Base-by-base conservation (phyloP, 2,329 filamentous ascomycete genomes). In the Calcarisporium arbuscula region DNA sequence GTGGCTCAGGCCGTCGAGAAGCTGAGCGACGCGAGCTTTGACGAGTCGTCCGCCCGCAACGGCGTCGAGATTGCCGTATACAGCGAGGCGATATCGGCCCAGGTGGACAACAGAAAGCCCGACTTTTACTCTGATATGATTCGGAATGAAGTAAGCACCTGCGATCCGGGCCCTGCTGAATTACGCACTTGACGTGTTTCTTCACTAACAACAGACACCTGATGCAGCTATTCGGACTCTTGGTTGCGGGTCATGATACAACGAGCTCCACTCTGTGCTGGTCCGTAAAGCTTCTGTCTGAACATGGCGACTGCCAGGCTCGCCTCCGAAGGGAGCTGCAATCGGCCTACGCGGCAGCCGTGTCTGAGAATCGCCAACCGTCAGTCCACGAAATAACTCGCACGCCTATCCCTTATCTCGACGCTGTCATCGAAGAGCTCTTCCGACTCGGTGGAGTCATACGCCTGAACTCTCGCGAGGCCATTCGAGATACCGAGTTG, bases 401-500 rank as follows among this genome's bases (percentile, higher is more conserved):
- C 3, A 34, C 44, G 2, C 43, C 48, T 4, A 38, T 60, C 2
- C 55, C 56, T 2, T 63, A 59, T 39, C 46, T 64, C 9, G 60
- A 64, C 15, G 60, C 60, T 8, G 48, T 56, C 6, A 43, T 64
- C 20, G 56, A 61, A 37, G 61, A 66, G 39, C 48, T 52, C 0
- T 40, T 63, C 3, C 54, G 63, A 2, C 48, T 42, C n/a, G 47
- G 49, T 5, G 46, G 50, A 10, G 50, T 57, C 3, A 46, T 49
- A 5, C 47, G 53, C 2, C 40, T 58, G 4, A 46, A 60, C 2
- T 44, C 51, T 6, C 53, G 61, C 7, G 46, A 43, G 5, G 42
- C 59, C 1, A 44, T 43, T 16, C 41, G 43, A 25, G 57, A 64
- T 29, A 59, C 58, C 1, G 40, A 50, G 4, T 49, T 62, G 0